phyloP scores from a whole-genome alignment of 805 yeast species.

The Torulaspora delbrueckii region DNA sequence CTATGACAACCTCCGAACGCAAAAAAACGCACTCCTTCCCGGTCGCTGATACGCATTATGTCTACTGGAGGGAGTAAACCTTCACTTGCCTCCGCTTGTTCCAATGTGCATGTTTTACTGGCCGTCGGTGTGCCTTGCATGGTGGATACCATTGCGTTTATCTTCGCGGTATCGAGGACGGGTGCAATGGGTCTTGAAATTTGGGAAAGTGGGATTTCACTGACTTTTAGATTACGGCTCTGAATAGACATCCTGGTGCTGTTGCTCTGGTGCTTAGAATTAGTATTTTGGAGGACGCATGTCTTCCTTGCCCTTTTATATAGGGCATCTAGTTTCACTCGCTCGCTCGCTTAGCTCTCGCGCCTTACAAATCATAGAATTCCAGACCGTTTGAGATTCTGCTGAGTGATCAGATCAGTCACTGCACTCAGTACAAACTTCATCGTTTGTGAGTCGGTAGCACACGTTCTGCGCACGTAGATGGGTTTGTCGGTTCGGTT shows the following conservation, averaged over 20 bases:
- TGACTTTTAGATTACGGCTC: slow-evolving; percentile 50
- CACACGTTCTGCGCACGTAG: slow-evolving; percentile 90
- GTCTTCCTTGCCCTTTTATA: slow-evolving; percentile 2
- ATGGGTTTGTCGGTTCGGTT: slow-evolving; percentile 67
- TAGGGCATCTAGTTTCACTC: background rate
- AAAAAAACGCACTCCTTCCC: slow-evolving; percentile 59
- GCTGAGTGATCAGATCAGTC: slow-evolving; percentile 83
- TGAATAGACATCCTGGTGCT: slow-evolving; percentile 59
- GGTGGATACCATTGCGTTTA: slow-evolving; percentile 74
- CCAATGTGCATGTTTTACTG: slow-evolving; percentile 52
- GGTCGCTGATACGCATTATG: slow-evolving; percentile 60
- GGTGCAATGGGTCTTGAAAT: slow-evolving; percentile 84
- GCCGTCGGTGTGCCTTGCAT: slow-evolving; percentile 59
- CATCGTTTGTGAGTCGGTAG: slow-evolving; percentile 89
- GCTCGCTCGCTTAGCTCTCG: slow-evolving; percentile 3
- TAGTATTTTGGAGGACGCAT: background rate
- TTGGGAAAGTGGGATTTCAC: slow-evolving; percentile 58
- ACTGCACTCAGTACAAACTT: slow-evolving; percentile 86
- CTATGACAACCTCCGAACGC: slow-evolving; percentile 92
- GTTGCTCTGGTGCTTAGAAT: background rate
- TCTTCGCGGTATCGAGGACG: slow-evolving; percentile 67
- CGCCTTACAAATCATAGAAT: slow-evolving; percentile 41
- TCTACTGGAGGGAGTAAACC: slow-evolving; percentile 83
- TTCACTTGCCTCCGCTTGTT: slow-evolving; percentile 34
- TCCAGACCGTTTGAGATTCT: slow-evolving; percentile 75